Evolutionary conservation across 768 basidiomycete genomes (phyloP), one percentile per base, ranked within the genome.

Genomic region (Leccinum aurantiacum): DNA sequence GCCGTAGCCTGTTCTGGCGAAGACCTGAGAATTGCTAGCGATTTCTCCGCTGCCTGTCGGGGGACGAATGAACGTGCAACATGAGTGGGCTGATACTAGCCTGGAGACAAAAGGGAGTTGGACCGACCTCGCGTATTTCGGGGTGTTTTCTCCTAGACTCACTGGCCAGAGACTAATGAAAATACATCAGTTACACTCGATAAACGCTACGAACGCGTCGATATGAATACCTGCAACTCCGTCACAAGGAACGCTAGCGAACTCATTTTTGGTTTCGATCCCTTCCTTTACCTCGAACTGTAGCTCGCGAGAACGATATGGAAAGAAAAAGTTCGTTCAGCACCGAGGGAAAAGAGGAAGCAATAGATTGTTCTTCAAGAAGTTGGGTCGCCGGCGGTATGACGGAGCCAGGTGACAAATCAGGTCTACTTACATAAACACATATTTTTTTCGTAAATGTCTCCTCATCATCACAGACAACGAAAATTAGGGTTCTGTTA

Each of bases 141-240:
- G 93, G 92, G 73, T 95, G 88, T 66, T 91, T 92, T 60, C 95
- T 79, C 67, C 88, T 83, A 25, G 92, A 93, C 78, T 96, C 95
- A 67, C 89, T 92, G 9, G 93, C 86, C 65, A 98, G 75, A 41
- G 94, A 90, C 90, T 94, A 57, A 6, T 44, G 8, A 60, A n/a
- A 52, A 25, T 24, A 37, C 10, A 25, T 63, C 46, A 61, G 57
- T 17, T 33, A 50, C 65, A 24, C 33, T 33, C 33, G 33, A 33
- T 38, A 25, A 35, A 49, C 13, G 10, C 3, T 3, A 11, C 60
- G 59, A 19, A 50, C 22, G 27, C 6, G 33, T 37, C 33, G 8
- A 63, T 54, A 60, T 47, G 33, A 56, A 60, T 62, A 85, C 86
- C 80, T 91, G 89, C 31, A 91, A 80, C 69, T 91, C 89, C 10